Percentiles rank a stretch among this genome's conserved stretches.
Evolutionary conservation across 1,284 basidiomycete genomes (phyloP).

Genomic region (Malassezia sp.): DNA sequence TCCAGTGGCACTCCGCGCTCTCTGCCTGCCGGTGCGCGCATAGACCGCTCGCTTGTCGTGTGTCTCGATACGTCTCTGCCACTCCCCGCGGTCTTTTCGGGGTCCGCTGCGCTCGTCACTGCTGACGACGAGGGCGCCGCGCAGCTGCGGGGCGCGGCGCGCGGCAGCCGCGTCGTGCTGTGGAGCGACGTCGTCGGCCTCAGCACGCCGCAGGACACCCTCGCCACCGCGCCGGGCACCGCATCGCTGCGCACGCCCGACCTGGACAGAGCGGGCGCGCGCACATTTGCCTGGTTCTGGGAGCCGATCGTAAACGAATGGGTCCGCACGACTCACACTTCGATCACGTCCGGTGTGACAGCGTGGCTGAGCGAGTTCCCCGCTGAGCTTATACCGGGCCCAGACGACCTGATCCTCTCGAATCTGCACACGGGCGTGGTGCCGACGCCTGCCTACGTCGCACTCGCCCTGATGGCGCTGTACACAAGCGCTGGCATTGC

Average conservation of each 20-base stretch:
- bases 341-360: constrained; percentile 20
- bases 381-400: constrained; percentile 24
- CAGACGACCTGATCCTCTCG: constrained; percentile 27
- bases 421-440: constrained; percentile 15
- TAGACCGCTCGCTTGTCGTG: not conserved
- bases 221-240: not conserved
- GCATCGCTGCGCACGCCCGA: constrained; percentile 1
- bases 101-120: not conserved
- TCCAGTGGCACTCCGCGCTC: not conserved
- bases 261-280: constrained; percentile 7
- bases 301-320: not conserved
- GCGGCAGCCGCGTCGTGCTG: not conserved
- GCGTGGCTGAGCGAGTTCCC: constrained; percentile 24
- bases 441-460: constrained; percentile 20
- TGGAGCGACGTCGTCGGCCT: constrained; percentile 13
- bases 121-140: not conserved
- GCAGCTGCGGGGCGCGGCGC: not conserved
- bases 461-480: constrained; percentile 30
- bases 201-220: constrained; percentile 4
- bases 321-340: constrained; percentile 9
- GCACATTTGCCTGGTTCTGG: constrained; percentile 9
- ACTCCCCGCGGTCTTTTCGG: not conserved
- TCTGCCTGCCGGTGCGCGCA: not conserved
- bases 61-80: constrained; percentile 3
- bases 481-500: constrained; percentile 38